These are phyloP conservation scores for Eleusine indica DNA, from an alignment of 176 grass and related monocot species.

Conservation along the genomic window DNA sequence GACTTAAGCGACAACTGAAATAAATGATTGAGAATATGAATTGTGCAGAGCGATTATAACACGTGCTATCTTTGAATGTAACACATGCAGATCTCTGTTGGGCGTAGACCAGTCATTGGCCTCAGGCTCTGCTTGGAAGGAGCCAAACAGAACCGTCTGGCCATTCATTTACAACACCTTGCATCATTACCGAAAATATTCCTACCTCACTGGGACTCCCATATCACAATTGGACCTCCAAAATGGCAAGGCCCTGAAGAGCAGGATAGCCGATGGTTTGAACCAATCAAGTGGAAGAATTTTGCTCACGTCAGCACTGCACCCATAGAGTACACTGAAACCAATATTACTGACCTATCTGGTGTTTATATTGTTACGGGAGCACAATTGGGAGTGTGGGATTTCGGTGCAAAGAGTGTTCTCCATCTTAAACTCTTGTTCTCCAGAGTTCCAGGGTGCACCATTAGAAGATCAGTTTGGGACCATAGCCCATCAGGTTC, in stretches of 20 bases:
- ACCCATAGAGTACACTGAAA: conserved; percentile 85
- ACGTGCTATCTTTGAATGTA: conserved; percentile 36
- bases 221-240: conserved; percentile 87
- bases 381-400: conserved; percentile 96
- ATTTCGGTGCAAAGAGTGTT: conserved; percentile 88
- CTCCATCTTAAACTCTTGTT: conserved; percentile 92
- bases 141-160: conserved; percentile 79
- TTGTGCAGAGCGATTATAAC: background rate
- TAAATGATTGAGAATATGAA: conserved; percentile 5
- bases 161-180: conserved; percentile 94
- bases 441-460: conserved; percentile 95
- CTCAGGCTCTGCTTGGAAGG: conserved; percentile 84
- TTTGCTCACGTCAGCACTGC: conserved; percentile 96
- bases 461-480: conserved; percentile 97
- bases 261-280: conserved; percentile 99
- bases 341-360: conserved; percentile 87
- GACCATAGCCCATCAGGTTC: conserved; percentile 78
- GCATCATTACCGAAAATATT: conserved; percentile 91
- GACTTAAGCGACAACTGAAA: conserved; percentile 1
- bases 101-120: conserved; percentile 88
- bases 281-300: conserved; percentile 97
- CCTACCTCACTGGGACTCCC: conserved; percentile 87
- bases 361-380: conserved; percentile 95
- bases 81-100: conserved; percentile 82
- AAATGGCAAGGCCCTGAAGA: conserved; percentile 99